A percentile compares a stretch with the other conserved stretches of the same genome.
phyloP scores from a whole-genome alignment of 768 basidiomycete genomes.

The Russula sp. region DNA sequence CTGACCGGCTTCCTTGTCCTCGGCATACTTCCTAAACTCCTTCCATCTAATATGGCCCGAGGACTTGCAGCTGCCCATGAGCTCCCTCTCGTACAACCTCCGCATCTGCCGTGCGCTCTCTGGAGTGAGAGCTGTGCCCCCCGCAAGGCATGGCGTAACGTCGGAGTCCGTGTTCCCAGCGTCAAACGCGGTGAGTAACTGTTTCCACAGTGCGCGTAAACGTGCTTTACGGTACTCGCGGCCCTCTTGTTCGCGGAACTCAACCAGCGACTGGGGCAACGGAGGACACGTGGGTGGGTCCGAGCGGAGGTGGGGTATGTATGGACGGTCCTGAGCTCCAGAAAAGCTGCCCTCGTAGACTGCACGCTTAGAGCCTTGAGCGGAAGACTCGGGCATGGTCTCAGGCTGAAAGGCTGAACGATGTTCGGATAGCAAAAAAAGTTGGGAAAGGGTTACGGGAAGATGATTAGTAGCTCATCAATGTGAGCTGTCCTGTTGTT shows the following conservation, averaged over 20 bases:
- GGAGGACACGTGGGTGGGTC: conserved; percentile 41
- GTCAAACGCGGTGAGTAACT: conserved; percentile 37
- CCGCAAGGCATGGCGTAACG: conserved; percentile 24
- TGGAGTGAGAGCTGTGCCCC: conserved; percentile 6
- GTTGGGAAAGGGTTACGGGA: background rate
- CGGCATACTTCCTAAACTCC: conserved; percentile 68
- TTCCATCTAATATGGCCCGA: conserved; percentile 54
- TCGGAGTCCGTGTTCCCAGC: conserved; percentile 27
- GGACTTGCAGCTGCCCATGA: conserved; percentile 33
- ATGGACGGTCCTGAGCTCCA: conserved; percentile 49
- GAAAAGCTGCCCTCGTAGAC: conserved; percentile 47
- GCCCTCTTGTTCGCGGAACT: conserved; percentile 63
- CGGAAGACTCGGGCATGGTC: conserved; percentile 18
- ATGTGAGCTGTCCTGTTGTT: conserved; percentile 1
- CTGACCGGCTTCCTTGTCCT: conserved; percentile 73
- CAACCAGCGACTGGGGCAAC: conserved; percentile 47
- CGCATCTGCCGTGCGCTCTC: conserved; percentile 23
- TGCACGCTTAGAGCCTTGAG: conserved; percentile 40
- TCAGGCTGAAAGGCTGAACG: background rate
- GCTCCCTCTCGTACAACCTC: conserved; percentile 27
- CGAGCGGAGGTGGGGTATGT: conserved; percentile 54
- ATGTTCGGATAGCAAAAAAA: conserved; percentile 9
- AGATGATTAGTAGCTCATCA: conserved; percentile 5
- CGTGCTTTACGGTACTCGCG: conserved; percentile 52
- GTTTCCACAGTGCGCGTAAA: conserved; percentile 58